Conservation (phyloP, 176 grass and related monocot genomes). For the Poa pratensis region DNA sequence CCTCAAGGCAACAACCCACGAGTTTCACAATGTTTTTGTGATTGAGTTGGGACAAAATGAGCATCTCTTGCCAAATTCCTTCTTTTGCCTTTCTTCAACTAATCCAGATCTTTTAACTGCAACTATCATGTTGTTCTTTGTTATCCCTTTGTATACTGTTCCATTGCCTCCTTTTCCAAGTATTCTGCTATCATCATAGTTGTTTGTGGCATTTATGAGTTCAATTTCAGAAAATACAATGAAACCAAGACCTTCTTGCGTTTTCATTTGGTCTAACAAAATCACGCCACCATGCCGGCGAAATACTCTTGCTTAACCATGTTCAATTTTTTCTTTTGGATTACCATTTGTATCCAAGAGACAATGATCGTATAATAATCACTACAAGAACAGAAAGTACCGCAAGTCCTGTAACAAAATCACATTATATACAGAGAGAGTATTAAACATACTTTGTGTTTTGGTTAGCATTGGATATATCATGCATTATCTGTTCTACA, state of each 20-base stretch:
- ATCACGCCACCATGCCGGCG: too few relatives aligned
- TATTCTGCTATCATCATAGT: too few relatives aligned
- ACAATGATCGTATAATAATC: neutral
- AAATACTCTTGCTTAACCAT: too few relatives aligned
- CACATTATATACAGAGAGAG: neutral
- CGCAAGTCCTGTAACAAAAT: neutral
- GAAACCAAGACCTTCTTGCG: too few relatives aligned
- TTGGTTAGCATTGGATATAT: neutral
- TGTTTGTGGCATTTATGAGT: too few relatives aligned
- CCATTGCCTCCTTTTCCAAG: too few relatives aligned
- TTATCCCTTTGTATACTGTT: too few relatives aligned
- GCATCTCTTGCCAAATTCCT: neutral
- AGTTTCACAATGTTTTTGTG: constrained; percentile 46
- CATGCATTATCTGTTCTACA: neutral
- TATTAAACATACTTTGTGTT: neutral
- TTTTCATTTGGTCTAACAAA: too few relatives aligned
- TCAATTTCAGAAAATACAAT: too few relatives aligned
- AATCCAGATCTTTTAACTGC: constrained; percentile 24
- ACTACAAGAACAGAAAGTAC: neutral
- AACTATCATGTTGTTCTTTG: neutral
- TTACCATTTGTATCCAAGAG: neutral
- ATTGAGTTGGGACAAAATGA: constrained; percentile 42
- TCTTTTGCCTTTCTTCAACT: neutral
- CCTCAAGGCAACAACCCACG: constrained; percentile 32
- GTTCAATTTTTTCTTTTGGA: constrained; percentile 13